These are phyloP conservation scores for Hypomontagnella submonticulosa DNA, from an alignment of 495 filamentous ascomycete species.

Conservation along the genomic window DNA sequence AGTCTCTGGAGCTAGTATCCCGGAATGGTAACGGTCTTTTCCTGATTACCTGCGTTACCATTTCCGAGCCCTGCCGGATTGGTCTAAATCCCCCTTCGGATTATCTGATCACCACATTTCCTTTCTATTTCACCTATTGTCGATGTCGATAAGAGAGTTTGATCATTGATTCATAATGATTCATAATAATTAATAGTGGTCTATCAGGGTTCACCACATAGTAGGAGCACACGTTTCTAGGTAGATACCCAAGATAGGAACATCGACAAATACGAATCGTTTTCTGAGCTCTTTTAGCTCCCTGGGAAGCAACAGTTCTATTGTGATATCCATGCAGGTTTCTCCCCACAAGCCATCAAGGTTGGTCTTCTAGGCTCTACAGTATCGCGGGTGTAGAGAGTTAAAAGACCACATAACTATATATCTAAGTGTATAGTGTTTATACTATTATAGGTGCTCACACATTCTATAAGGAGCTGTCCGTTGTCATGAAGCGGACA, in stretches of 20 bases:
- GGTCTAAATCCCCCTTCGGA: not conserved
- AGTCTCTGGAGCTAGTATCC: too few relatives aligned
- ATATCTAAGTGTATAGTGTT: too few relatives aligned
- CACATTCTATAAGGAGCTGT: too few relatives aligned
- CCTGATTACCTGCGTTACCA: not conserved
- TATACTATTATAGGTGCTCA: too few relatives aligned
- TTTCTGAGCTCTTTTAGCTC: not conserved
- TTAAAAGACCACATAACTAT: too few relatives aligned
- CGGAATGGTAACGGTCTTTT: slow-evolving; percentile 2
- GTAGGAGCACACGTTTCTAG: slow-evolving; percentile 19
- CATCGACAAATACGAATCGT: slow-evolving; percentile 14
- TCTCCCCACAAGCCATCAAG: not conserved
- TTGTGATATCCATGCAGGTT: too few relatives aligned
- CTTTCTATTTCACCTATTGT: not conserved
- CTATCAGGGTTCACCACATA: slow-evolving; percentile 1
- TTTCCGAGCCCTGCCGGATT: not conserved
- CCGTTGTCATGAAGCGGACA: too few relatives aligned
- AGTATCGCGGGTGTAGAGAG: too few relatives aligned
- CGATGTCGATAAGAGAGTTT: not conserved
- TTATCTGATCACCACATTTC: slow-evolving; percentile 10
- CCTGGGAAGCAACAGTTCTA: not conserved
- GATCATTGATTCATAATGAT: not conserved
- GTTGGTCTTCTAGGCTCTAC: too few relatives aligned
- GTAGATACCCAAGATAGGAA: slow-evolving; percentile 30
- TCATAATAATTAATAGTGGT: slow-evolving; percentile 4